These are phyloP conservation scores for Byssochlamys sp. DNA, from an alignment of 2,329 filamentous ascomycete species.

Conservation along the genomic window DNA sequence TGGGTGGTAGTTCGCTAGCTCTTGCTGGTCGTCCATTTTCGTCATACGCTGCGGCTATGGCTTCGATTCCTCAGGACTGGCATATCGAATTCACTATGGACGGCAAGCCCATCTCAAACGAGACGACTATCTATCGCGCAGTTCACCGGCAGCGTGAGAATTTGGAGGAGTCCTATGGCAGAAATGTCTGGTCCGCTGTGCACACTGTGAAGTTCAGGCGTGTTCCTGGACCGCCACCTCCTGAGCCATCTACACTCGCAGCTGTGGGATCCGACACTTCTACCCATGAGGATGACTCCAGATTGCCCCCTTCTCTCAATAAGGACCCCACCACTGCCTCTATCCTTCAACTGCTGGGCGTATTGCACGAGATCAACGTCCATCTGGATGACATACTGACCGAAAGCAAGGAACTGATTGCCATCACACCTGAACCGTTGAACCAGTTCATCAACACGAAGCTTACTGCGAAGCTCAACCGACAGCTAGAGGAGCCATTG, in stretches of 20 bases:
- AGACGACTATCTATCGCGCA: constrained; percentile 91
- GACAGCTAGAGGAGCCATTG: constrained; percentile 88
- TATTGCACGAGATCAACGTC: constrained; percentile 83
- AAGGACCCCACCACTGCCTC: constrained; percentile 76
- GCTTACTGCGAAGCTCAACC: constrained; percentile 91
- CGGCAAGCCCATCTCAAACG: constrained; percentile 71
- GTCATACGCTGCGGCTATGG: constrained; percentile 73
- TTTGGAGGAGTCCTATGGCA: constrained; percentile 56
- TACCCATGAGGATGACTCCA: constrained; percentile 46
- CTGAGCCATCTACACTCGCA: constrained; percentile 57
- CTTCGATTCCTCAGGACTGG: constrained; percentile 80
- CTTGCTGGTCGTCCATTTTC: constrained; percentile 52
- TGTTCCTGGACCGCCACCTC: constrained; percentile 69
- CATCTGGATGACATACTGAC: constrained; percentile 85
- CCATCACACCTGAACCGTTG: constrained; percentile 68
- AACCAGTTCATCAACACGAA: constrained; percentile 98
- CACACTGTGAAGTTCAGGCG: constrained; percentile 88
- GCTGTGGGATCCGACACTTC: constrained; percentile 40
- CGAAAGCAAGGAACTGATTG: constrained; percentile 61
- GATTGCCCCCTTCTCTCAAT: constrained; percentile 67
- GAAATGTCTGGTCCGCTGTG: constrained; percentile 80
- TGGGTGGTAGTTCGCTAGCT: constrained; percentile 40
- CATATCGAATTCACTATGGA: constrained; percentile 92
- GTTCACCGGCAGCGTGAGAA: constrained; percentile 62
- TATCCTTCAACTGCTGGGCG: constrained; percentile 78